These are phyloP conservation scores for Rhamnella rubrinervis DNA, from an alignment of 331 rosid species.

Conservation along the genomic window DNA sequence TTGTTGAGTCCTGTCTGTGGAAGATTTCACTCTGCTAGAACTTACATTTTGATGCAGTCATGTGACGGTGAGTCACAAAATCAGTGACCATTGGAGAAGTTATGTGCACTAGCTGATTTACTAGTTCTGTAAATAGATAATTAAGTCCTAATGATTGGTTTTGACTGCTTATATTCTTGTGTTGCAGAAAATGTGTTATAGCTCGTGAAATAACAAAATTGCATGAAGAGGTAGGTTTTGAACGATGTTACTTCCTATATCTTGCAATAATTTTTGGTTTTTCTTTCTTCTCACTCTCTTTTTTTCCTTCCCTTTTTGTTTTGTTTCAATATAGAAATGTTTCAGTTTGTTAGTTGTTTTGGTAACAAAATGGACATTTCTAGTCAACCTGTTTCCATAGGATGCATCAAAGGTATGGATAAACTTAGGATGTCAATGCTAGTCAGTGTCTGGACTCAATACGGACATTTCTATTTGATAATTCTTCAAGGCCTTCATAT, in stretches of 20 bases:
- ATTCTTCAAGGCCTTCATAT: too few relatives aligned
- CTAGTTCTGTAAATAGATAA: not conserved
- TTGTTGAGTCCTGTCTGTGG: too few relatives aligned
- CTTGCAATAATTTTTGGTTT: not conserved
- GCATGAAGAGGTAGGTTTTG: conserved; percentile 76
- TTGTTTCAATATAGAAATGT: too few relatives aligned
- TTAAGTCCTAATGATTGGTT: conserved; percentile 1
- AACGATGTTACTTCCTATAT: not conserved
- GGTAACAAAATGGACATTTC: too few relatives aligned
- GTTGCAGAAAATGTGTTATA: conserved; percentile 84
- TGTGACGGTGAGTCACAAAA: conserved; percentile 5
- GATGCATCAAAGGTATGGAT: too few relatives aligned
- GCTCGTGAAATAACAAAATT: conserved; percentile 93
- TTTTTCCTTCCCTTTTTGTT: not conserved
- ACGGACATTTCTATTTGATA: too few relatives aligned
- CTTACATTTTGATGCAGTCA: conserved; percentile 1
- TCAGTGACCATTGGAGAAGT: conserved; percentile 1
- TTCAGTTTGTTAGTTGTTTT: too few relatives aligned
- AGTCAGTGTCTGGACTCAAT: too few relatives aligned
- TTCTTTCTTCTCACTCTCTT: not conserved
- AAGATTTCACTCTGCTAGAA: not conserved
- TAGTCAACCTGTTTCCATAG: too few relatives aligned
- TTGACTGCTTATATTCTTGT: conserved; percentile 24
- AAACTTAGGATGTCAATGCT: too few relatives aligned
- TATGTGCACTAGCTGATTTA: conserved; percentile 6